Evolutionary conservation across 805 yeast genomes (phyloP).

Genomic region (Saccharomyces eubayanus): DNA sequence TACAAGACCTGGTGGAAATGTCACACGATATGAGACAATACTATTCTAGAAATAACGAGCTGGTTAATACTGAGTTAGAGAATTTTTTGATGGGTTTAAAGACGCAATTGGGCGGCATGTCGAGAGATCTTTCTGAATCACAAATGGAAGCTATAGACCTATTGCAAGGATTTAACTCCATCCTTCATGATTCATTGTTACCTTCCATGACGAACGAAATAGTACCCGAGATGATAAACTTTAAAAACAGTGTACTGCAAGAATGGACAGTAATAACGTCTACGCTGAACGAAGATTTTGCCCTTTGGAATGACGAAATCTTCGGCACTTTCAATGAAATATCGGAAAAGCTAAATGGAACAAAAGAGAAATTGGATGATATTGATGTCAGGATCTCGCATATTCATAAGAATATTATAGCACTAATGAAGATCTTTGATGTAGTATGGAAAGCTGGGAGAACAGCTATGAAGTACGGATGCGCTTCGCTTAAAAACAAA

Average conservation of each 20-base stretch:
- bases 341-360: slow-evolving; percentile 8
- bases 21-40: neutral
- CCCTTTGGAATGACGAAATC: slow-evolving; percentile 13
- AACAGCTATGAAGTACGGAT: neutral
- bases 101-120: neutral
- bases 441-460: neutral
- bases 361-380: slow-evolving; percentile 8
- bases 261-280: slow-evolving; percentile 8
- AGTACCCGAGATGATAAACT: neutral
- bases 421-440: slow-evolving; percentile 3
- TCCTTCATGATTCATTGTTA: neutral
- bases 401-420: slow-evolving; percentile 3
- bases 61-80: slow-evolving; percentile 3
- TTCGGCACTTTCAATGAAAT: slow-evolving; percentile 9
- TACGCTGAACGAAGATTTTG: slow-evolving; percentile 8
- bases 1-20: slow-evolving; percentile 13
- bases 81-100: neutral
- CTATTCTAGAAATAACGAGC: neutral
- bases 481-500: neutral
- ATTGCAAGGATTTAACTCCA: slow-evolving; percentile 1
- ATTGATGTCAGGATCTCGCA: slow-evolving; percentile 9
- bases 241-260: neutral
- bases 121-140: slow-evolving; percentile 8
- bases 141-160: slow-evolving; percentile 8
- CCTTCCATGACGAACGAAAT: neutral